Evolutionary conservation across 345 rosid genomes (phyloP).

Genomic region (Physaria fendleri): DNA sequence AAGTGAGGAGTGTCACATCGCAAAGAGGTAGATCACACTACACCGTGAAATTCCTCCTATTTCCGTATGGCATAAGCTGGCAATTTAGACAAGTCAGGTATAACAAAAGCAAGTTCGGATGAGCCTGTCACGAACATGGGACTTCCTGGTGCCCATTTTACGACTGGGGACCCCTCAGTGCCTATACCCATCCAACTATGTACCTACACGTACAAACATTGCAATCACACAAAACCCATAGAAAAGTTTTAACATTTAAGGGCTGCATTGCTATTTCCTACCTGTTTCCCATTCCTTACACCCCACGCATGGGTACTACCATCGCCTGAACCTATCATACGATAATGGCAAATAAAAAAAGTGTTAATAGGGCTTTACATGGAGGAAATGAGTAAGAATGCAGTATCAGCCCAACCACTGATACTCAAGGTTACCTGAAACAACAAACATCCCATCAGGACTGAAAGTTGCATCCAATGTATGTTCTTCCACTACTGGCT

Average conservation of each 20-base stretch:
- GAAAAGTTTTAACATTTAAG: too few species aligned
- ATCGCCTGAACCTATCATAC: slow-evolving; percentile 75
- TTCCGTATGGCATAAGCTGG: slow-evolving; percentile 84
- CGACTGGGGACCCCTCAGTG: slow-evolving; percentile 69
- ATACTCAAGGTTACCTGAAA: slow-evolving; percentile 49
- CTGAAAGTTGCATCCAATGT: slow-evolving; percentile 96
- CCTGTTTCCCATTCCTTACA: slow-evolving; percentile 83
- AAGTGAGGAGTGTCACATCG: neutral
- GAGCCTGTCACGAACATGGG: slow-evolving; percentile 92
- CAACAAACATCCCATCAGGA: slow-evolving; percentile 91
- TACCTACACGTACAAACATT: slow-evolving; percentile 40
- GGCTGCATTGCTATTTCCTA: slow-evolving; percentile 30
- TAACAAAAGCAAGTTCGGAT: slow-evolving; percentile 76
- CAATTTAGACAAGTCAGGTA: slow-evolving; percentile 84
- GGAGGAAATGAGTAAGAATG: neutral
- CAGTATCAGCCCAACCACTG: neutral
- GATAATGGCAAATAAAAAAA: neutral
- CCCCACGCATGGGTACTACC: slow-evolving; percentile 93
- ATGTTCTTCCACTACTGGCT: slow-evolving; percentile 69
- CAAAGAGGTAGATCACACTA: neutral
- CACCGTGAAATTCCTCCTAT: neutral
- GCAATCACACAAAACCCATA: neutral
- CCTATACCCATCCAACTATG: slow-evolving; percentile 80
- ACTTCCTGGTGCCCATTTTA: slow-evolving; percentile 94
- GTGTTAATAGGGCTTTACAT: neutral